Base-by-base conservation (phyloP, 2,329 filamentous ascomycete species). In the Colletotrichum coccodes region DNA sequence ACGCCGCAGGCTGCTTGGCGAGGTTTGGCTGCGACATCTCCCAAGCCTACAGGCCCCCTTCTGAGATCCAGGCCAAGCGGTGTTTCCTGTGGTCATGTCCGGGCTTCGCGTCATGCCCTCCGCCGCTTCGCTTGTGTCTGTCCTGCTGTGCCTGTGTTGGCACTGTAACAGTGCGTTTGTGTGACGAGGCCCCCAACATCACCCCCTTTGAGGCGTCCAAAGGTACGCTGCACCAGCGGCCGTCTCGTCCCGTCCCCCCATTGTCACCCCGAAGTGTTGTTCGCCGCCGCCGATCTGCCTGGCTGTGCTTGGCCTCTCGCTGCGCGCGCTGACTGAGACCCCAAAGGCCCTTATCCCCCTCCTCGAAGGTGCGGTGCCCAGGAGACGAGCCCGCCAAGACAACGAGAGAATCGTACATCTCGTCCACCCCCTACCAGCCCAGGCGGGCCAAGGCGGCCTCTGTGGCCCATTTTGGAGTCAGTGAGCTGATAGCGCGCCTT, bases 401-500 rank as follows among this genome's bases (percentile, higher is more conserved):
- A 47, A 34, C 46, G 47, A 14, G n/a, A 16, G 40, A 52, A 68
- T 50, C 60, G 52, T 34, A 58, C 62, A 11, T 40, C 36, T 44
- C 32, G 21, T 34, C 54, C 46, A 9, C 21, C 44, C 28, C 47
- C 47, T 46, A 36, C 38, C 21, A 34, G 61, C 44, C 53, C 59
- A 52, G 53, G 47, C 54, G 54, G 54, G 61, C 65, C 61, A 68
- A 68, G 61, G 40, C 61, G 61, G 65, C 46, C 40, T 59, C 60
- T 53, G 65, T 49, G 64, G 64, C 47, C 52, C 42, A 32, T 52
- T 54, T 42, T 56, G 65, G 65, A 56, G 65, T 65, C 65, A 68
- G 65, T 65, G 65, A 68, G 47, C 61, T 56, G 65, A 60, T 68
- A 60, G 65, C 61, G 65, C 54, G 53, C 60, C 65, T 68, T 68